Conservation (phyloP, 1,284 basidiomycete species). For the Melampsora americana region DNA sequence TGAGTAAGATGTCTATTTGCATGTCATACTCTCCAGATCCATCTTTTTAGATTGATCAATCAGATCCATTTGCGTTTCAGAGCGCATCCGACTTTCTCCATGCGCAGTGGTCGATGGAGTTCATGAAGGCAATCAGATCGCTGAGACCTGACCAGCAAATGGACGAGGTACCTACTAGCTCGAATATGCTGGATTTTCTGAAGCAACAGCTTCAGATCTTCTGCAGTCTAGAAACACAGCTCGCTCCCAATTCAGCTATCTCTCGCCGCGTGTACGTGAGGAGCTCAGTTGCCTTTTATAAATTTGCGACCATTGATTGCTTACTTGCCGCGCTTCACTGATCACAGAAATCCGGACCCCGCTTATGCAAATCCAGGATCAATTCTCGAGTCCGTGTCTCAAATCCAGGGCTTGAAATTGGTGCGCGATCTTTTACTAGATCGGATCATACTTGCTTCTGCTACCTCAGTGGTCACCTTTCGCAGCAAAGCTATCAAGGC, state of each 20-base stretch:
- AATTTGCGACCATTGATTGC: background rate
- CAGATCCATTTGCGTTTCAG: background rate
- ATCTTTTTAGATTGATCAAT: background rate
- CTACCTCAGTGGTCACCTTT: conserved; percentile 38
- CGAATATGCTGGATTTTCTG: background rate
- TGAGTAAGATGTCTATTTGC: background rate
- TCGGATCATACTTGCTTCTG: conserved; percentile 28
- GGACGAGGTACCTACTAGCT: background rate
- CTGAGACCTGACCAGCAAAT: background rate
- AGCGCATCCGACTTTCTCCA: conserved; percentile 25
- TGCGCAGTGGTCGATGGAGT: conserved; percentile 39
- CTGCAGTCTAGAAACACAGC: background rate
- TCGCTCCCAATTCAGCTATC: conserved; percentile 4
- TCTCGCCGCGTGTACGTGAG: background rate
- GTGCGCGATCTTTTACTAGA: conserved; percentile 31
- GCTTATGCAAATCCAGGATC: background rate
- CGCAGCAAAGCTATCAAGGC: conserved; percentile 44
- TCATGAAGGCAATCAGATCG: conserved; percentile 16
- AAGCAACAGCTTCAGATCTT: conserved; percentile 9
- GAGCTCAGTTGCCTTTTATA: background rate
- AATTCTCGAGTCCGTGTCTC: conserved; percentile 34
- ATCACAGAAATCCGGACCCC: background rate
- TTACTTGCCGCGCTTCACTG: background rate
- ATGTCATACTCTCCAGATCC: background rate
- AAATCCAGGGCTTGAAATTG: conserved; percentile 37